Evolutionary conservation across 345 rosid genomes (phyloP).

Genomic region (Rhodamnia argentea): DNA sequence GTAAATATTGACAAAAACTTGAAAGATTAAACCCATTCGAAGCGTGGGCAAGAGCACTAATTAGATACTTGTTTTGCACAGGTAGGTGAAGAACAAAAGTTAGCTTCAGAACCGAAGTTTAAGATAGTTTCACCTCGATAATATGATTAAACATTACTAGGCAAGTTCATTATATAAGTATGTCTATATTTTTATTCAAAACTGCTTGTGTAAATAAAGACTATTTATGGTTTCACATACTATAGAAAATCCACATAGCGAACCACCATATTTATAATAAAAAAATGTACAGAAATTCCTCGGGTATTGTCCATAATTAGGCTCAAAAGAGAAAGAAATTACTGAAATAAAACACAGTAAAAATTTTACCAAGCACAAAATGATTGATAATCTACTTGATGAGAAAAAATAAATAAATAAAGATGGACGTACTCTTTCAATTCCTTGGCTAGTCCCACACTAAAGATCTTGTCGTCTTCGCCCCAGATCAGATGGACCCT

Average conservation of each 20-base stretch:
- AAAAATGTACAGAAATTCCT: not conserved
- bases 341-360: not conserved
- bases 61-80: not conserved
- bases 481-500: slow-evolving; percentile 20
- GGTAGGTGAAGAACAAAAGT: not conserved
- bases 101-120: not conserved
- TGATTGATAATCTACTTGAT: not conserved
- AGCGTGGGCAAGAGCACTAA: not conserved
- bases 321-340: not conserved
- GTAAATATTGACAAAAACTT: accelerated
- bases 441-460: slow-evolving; percentile 1
- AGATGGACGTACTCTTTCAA: slow-evolving; percentile 1
- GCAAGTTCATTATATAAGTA: not conserved
- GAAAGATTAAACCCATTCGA: not conserved
- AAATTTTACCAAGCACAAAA: not conserved
- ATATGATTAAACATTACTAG: not conserved
- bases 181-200: not conserved
- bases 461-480: slow-evolving; percentile 8
- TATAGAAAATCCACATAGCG: not conserved
- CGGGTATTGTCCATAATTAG: not conserved
- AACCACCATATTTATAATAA: not conserved
- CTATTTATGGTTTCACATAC: not conserved
- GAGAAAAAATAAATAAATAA: not conserved
- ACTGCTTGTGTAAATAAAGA: not conserved
- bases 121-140: not conserved